Evolutionary conservation across 768 basidiomycete species (phyloP).

Genomic region (Tylopilus sp.): DNA sequence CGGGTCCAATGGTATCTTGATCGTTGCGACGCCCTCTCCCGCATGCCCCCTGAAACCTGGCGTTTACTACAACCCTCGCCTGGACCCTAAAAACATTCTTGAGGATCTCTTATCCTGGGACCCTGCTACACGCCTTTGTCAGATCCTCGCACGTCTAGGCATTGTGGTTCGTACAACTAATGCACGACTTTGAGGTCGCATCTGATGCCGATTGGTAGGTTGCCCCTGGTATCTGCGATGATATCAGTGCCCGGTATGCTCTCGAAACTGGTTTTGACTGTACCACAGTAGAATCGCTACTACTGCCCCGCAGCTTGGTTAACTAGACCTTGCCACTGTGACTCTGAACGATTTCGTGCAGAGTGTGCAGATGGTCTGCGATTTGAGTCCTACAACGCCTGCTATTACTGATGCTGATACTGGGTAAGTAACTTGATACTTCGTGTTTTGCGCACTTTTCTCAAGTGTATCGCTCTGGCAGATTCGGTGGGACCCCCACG

Average conservation of each 20-base stretch:
- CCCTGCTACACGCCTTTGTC: slow-evolving; percentile 68
- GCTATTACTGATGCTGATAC: slow-evolving; percentile 82
- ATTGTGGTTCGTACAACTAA: slow-evolving; percentile 56
- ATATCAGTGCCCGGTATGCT: slow-evolving; percentile 76
- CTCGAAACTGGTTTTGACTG: slow-evolving; percentile 76
- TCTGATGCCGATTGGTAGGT: slow-evolving; percentile 37
- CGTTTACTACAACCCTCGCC: slow-evolving; percentile 62
- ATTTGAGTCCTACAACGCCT: slow-evolving; percentile 59
- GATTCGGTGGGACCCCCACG: slow-evolving; percentile 72
- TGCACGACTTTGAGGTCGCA: neutral
- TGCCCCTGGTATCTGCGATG: slow-evolving; percentile 78
- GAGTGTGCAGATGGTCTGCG: slow-evolving; percentile 68
- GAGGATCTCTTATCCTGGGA: slow-evolving; percentile 67
- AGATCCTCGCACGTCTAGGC: slow-evolving; percentile 66
- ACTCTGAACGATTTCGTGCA: slow-evolving; percentile 75
- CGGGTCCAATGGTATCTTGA: neutral
- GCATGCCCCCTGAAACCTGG: slow-evolving; percentile 10
- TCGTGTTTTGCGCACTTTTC: slow-evolving; percentile 3
- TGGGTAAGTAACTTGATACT: slow-evolving; percentile 40
- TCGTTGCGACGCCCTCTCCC: slow-evolving; percentile 7
- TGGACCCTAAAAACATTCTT: slow-evolving; percentile 65
- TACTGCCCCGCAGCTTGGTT: slow-evolving; percentile 73
- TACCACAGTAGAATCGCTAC: slow-evolving; percentile 84
- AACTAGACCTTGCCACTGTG: slow-evolving; percentile 77
- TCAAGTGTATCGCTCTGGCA: slow-evolving; percentile 10